Evolutionary conservation across 2,329 filamentous ascomycete species (phyloP).

Genomic region (Claviceps pusilla): DNA sequence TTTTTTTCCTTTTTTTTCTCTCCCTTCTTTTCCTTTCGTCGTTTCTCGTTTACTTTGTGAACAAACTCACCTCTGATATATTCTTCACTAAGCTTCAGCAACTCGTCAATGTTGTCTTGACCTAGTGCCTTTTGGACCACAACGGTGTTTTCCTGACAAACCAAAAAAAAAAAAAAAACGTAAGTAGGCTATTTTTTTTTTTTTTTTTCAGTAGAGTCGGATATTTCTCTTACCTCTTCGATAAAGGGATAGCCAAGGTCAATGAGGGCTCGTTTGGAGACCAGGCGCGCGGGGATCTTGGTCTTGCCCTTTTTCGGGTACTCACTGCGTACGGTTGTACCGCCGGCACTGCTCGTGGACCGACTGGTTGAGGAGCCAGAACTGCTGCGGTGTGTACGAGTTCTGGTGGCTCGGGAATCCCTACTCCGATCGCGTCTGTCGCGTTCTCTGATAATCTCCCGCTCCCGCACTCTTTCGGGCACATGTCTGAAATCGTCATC

Average conservation of each 20-base stretch:
- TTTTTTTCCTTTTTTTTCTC: no score
- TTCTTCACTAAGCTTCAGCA: conserved; percentile 68
- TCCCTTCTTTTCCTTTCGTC: no score
- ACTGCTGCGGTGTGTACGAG: conserved; percentile 24
- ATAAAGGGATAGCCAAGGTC: conserved; percentile 77
- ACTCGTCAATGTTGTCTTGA: conserved; percentile 80
- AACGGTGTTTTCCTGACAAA: conserved; percentile 54
- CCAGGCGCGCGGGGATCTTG: conserved; percentile 65
- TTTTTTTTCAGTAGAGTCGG: conserved; percentile 5
- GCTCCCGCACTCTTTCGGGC: conserved; percentile 44
- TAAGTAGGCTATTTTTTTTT: background rate
- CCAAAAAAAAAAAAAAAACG: background rate
- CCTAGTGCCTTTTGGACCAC: conserved; percentile 73
- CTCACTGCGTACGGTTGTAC: conserved; percentile 39
- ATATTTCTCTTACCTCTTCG: conserved; percentile 49
- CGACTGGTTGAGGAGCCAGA: conserved; percentile 31
- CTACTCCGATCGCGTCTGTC: conserved; percentile 28
- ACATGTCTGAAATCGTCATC: conserved; percentile 58
- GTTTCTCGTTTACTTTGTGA: no score
- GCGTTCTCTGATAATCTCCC: conserved; percentile 38
- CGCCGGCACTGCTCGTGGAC: conserved; percentile 31
- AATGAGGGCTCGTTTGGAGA: conserved; percentile 65
- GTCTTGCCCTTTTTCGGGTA: conserved; percentile 82
- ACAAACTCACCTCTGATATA: conserved; percentile 42
- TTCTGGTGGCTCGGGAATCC: conserved; percentile 25